Evolutionary conservation across 192 early-diverging fungal genomes (phyloP), one percentile per base, ranked within the genome.

Genomic region (Gigaspora rosea): DNA sequence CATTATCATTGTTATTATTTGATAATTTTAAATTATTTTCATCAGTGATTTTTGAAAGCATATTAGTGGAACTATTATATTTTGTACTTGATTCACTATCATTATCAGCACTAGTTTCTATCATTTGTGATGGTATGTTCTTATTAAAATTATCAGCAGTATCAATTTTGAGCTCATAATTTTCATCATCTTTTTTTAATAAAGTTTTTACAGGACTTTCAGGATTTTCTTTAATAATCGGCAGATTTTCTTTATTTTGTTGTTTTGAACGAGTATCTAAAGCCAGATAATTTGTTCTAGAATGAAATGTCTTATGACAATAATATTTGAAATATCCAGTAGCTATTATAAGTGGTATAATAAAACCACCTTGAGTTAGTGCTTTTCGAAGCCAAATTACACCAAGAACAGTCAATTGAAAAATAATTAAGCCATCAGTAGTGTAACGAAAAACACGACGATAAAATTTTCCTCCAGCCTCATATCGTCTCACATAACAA

Each of bases 401-500:
- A 3, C 89, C 87, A 7, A 87, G 76, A 80, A 91, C 87, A 0
- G 85, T 87, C 3, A 89, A 73, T 52, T 90, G 88, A 71, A 88
- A 88, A 12, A 91, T 85, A 20, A 87, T 70, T 2, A 91, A 65
- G 0, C 90, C 90, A 52, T 88, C 86, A 4, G 87, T 84, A 0
- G 84, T 83, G 58, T 88, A 90, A 33, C 88, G 84, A 18, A 86
- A 82, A 41, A 91, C 82, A 9, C 84, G 80, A 52, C 82, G 82
- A 58, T 85, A 90, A 48, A 84, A 87, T 27, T 79, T 81, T 2
- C 90, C 90, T 32, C 86, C 81, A 16, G 85, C 80, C 68, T 91
- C 90, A 54, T 90, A 90, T 41, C 85, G 82, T 51, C 85, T 83
- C 41, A 91, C 79, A 63, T 89, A 91, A 57, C 85, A 86, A 56